Evolutionary conservation across 73 alveolate genomes (phyloP), one percentile per base, ranked within the genome.

Genomic region (Blepharisma japonicum): DNA sequence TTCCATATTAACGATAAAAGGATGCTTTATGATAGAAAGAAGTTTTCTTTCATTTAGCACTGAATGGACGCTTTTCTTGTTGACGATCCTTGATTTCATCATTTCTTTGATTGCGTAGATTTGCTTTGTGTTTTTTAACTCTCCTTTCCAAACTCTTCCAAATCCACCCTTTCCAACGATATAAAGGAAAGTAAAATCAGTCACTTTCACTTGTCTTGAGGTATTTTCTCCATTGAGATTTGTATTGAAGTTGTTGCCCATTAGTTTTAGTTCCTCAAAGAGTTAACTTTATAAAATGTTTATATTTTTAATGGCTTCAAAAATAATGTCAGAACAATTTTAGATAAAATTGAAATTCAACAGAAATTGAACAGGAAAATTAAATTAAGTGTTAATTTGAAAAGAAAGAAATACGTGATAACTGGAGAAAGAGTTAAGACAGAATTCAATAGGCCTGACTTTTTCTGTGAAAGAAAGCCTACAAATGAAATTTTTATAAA

Each of bases 1-100:
- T 23, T 85, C 82, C 95, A 89, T 89, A 77, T 89, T 89, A 53
- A 85, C 92, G 27, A 89, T 20, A 66, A 78, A 83, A 86, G 95
- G 97, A 79, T 86, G 93, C 77, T 89, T 74, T 11, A 96, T 76
- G 53, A 90, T 46, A 67, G 93, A 55, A 47, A 96, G 89, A 68
- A 83, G 79, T 83, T 83, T 85, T 77, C 81, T 83, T 70, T 84
- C 91, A 56, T 84, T 84, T 71, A 79, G 81, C 45, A 84, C 82
- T 77, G 88, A 79, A 56, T 84, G 77, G 76, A 79, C 91, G 71
- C 87, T 78, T 70, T 79, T 77, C 56, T 86, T 79, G 48, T 77
- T 86, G 38, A 84, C 77, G 32, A 84, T 84, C 78, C 82, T 84
- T 0, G 77, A 85, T 79, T 84, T 84, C 23, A 84, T 79, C 91